A percentile compares a stretch with the other conserved stretches of the same genome.
These are phyloP conservation scores for Xerophyta viscosa DNA, from an alignment of 106 monocot species.

Conservation along the genomic window DNA sequence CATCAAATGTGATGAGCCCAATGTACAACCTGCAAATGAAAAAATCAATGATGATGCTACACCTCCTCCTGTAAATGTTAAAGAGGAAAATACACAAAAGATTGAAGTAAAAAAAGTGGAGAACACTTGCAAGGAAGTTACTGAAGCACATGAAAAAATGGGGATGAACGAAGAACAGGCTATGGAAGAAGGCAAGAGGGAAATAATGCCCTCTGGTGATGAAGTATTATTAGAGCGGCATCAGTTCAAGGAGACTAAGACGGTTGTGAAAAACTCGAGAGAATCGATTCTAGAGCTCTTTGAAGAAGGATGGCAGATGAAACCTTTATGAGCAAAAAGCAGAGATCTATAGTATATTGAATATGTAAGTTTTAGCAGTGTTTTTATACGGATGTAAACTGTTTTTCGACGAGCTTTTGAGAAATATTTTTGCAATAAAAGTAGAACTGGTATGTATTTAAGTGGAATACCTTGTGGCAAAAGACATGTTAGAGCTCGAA, in stretches of 20 bases:
- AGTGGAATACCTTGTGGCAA: too few species aligned
- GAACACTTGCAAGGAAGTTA: slow-evolving; percentile 11
- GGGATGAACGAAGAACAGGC: not conserved
- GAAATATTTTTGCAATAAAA: too few species aligned
- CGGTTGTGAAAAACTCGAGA: not conserved
- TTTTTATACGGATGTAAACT: too few species aligned
- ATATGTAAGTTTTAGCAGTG: too few species aligned
- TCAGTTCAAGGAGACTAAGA: not conserved
- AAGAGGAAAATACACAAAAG: not conserved
- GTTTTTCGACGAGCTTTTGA: too few species aligned
- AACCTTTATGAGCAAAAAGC: not conserved
- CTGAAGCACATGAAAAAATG: slow-evolving; percentile 10
- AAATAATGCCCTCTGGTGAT: not conserved
- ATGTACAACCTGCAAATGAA: not conserved
- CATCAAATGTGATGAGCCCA: slow-evolving; percentile 9
- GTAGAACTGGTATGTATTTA: too few species aligned
- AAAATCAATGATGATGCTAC: not conserved
- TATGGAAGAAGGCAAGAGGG: not conserved
- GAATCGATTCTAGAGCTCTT: slow-evolving; percentile 17
- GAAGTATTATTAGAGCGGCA: not conserved
- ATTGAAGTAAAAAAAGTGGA: slow-evolving; percentile 20
- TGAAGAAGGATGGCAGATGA: slow-evolving; percentile 21
- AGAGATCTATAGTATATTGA: too few species aligned
- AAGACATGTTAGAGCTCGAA: too few species aligned
- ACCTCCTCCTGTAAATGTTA: too few species aligned